Evolutionary conservation across 1,284 basidiomycete genomes (phyloP), one percentile per base, ranked within the genome.

Genomic region (Amylostereum chailletii): DNA sequence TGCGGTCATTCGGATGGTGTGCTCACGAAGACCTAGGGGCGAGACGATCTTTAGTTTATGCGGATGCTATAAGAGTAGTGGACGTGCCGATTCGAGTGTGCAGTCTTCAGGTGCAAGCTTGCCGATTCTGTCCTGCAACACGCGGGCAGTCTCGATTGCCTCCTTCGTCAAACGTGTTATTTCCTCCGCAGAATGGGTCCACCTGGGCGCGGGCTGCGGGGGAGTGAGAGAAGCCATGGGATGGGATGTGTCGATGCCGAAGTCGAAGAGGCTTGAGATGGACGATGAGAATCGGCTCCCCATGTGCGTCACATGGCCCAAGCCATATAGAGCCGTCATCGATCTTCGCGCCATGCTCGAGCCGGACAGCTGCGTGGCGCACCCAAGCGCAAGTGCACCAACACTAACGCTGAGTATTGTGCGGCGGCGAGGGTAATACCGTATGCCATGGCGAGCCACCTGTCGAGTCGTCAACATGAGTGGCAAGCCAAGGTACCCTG

Each of bases 151-250:
- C 7, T 69, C 73, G 57, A 92, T 83, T 3, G 74, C 67, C 46
- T 79, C 71, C 52, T 83, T 76, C 43, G 81, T 81, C 39, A 83
- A 60, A 11, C 66, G 65, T 4, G 72, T 63, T 47, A 92, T 75
- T 41, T 82, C 74, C 45, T 79, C 73, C 1, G 84, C 68, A 26
- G 81, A 72, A 61, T 89, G 85, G 19, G 78, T 71, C 87, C 88
- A 91, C 44, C 62, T 62, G 31, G 79, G 84, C 1, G 87, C 69
- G 31, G 76, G 57, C 61, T 90, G 86, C 4, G 87, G 86, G 38
- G 87, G 78, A 9, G 65, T 72, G 42, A 86, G 57, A 11, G 71
- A 64, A 49, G 66, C 52, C 75, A 81, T 79, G 50, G 8, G 36
- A 37, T 19, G 19, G 19, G 19, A 19, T 19, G 19, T 19, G 19